Percentiles rank a stretch among this genome's conserved stretches.
Conservation (phyloP, 2,329 filamentous ascomycete genomes). For the Fusarium marasasianum region DNA sequence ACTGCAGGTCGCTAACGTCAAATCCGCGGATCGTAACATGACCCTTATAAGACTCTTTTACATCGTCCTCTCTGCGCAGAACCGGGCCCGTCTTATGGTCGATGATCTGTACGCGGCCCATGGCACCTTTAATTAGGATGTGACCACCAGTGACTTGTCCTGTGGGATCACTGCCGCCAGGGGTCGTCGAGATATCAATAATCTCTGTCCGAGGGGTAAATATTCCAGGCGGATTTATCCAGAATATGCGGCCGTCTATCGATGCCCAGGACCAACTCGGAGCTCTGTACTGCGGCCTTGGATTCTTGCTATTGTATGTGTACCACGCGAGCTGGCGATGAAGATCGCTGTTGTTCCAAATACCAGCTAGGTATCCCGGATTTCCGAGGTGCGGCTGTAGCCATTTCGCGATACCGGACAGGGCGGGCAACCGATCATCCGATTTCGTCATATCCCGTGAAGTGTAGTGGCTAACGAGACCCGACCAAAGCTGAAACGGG, state of each 20-base stretch:
- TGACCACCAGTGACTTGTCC: not conserved
- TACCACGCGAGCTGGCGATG: not conserved
- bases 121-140: not conserved
- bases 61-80: not conserved
- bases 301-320: not conserved
- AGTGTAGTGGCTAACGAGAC: not conserved
- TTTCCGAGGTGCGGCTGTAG: not conserved
- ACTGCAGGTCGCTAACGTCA: not conserved
- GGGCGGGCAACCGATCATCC: not conserved
- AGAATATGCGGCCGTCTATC: not conserved
- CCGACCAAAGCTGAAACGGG: not conserved
- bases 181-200: not conserved
- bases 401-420: not conserved
- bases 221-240: fast-evolving
- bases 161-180: not conserved
- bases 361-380: not conserved
- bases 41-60: not conserved
- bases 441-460: not conserved
- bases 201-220: not conserved
- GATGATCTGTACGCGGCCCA: not conserved
- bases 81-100: fast-evolving
- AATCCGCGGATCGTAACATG: not conserved
- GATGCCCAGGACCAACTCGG: not conserved
- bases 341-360: not conserved
- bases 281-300: not conserved